A percentile compares a stretch with the other conserved stretches of the same genome.
Evolutionary conservation across 495 filamentous ascomycete genomes (phyloP).

Genomic region (Entonaema liquescens): DNA sequence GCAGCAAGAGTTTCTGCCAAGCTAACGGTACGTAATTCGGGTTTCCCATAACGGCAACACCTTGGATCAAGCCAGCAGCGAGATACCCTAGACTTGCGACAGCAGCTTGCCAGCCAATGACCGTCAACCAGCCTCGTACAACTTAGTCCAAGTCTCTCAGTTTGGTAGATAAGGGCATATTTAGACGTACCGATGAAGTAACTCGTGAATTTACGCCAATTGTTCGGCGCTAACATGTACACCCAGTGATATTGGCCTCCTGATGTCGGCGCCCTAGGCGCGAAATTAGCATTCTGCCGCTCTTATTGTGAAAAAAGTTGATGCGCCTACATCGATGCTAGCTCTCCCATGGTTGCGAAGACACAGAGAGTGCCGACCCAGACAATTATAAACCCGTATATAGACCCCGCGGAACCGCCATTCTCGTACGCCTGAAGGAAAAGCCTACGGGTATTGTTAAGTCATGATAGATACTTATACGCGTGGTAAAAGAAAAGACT

Average conservation of each 20-base stretch:
- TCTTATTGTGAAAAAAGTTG: background rate
- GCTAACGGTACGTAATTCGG: conserved; percentile 21
- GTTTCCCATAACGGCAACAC: conserved; percentile 35
- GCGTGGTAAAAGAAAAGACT: conserved; percentile 5
- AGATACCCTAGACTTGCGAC: conserved; percentile 64
- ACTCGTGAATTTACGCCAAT: conserved; percentile 65
- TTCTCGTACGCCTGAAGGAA: conserved; percentile 27
- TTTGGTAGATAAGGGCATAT: background rate
- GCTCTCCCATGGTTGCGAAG: conserved; percentile 41
- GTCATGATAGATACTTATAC: background rate
- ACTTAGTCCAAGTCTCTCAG: background rate
- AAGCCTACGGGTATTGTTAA: background rate
- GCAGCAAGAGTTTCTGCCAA: conserved; percentile 62
- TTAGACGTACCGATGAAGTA: conserved; percentile 59
- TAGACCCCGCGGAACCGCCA: conserved; percentile 44
- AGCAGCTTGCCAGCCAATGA: conserved; percentile 67
- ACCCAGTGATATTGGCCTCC: conserved; percentile 62
- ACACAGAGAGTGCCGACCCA: conserved; percentile 40
- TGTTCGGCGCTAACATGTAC: conserved; percentile 64
- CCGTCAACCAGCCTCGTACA: conserved; percentile 61
- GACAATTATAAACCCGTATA: conserved; percentile 44
- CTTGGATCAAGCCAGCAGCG: conserved; percentile 66
- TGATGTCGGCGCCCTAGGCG: conserved; percentile 41
- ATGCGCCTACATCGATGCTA: conserved; percentile 42
- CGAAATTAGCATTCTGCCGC: background rate